phyloP scores from a whole-genome alignment of 2,329 filamentous ascomycete species.

The Bipolaris oryzae region DNA sequence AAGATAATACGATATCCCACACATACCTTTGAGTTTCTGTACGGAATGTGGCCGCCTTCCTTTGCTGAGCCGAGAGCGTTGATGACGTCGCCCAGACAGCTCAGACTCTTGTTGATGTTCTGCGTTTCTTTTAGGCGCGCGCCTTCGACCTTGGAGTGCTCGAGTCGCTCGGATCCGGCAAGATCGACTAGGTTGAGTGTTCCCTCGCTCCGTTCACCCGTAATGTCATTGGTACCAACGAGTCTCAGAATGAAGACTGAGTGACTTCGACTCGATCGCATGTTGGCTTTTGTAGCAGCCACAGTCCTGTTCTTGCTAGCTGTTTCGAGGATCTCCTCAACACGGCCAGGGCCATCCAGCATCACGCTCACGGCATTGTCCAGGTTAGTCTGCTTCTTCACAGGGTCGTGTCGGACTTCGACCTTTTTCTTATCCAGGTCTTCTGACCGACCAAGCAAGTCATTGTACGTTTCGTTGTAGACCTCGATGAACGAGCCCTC shows the following conservation, averaged over 20 bases:
- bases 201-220: constrained; percentile 84
- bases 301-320: constrained; percentile 88
- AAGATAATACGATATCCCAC: constrained; percentile 13
- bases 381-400: constrained; percentile 80
- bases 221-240: constrained; percentile 70
- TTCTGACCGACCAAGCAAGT: constrained; percentile 76
- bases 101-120: constrained; percentile 94
- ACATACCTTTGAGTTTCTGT: constrained; percentile 87
- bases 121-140: constrained; percentile 92
- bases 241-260: constrained; percentile 90
- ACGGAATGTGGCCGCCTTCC: constrained; percentile 80
- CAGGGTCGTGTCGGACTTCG: constrained; percentile 85
- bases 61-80: constrained; percentile 86
- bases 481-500: constrained; percentile 96
- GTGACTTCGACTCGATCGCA: constrained; percentile 90
- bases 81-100: constrained; percentile 92
- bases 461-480: constrained; percentile 96
- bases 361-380: constrained; percentile 77
- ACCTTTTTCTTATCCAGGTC: constrained; percentile 80
- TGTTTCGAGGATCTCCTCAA: constrained; percentile 77
- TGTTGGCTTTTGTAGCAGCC: constrained; percentile 96
- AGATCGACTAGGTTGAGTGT: constrained; percentile 95
- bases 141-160: constrained; percentile 84
- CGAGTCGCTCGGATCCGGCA: constrained; percentile 88
- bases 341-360: constrained; percentile 78